Conservation (phyloP, 176 grass and related monocot genomes). For the Eragrostis nindensis region DNA sequence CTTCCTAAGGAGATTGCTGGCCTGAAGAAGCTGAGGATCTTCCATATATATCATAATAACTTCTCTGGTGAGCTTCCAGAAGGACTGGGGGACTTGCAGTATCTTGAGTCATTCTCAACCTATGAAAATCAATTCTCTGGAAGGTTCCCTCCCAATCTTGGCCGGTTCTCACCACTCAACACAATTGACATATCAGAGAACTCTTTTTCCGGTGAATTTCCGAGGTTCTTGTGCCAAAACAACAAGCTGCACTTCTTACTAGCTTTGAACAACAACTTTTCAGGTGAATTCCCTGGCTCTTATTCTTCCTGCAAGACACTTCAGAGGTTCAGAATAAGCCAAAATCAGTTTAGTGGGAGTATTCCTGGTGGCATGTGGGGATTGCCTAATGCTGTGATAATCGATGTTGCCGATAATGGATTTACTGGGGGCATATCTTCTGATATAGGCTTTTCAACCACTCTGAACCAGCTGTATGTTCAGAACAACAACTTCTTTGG, state of each 20-base stretch:
- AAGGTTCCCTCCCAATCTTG: conserved; percentile 70
- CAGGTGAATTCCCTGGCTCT: conserved; percentile 75
- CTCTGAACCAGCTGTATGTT: conserved; percentile 81
- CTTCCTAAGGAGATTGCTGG: conserved; percentile 60
- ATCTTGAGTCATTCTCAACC: conserved; percentile 87
- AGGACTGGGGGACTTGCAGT: conserved; percentile 68
- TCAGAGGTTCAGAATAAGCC: conserved; percentile 81
- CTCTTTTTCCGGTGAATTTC: conserved; percentile 83
- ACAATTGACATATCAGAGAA: conserved; percentile 94
- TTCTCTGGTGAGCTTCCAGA: conserved; percentile 82
- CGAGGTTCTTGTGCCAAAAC: conserved; percentile 79
- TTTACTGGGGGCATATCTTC: conserved; percentile 75
- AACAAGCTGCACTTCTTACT: conserved; percentile 76
- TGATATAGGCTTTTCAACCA: conserved; percentile 67
- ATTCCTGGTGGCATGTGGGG: conserved; percentile 69
- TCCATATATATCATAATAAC: conserved; percentile 83
- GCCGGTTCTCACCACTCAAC: conserved; percentile 74
- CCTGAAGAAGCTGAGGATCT: conserved; percentile 74
- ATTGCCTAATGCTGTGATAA: conserved; percentile 84
- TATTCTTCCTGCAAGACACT: conserved; percentile 89
- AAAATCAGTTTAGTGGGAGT: conserved; percentile 73
- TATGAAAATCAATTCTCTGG: conserved; percentile 88
- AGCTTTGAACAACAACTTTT: conserved; percentile 88
- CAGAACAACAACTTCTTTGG: conserved; percentile 81
- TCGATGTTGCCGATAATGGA: conserved; percentile 79